Conservation (phyloP, 2,329 filamentous ascomycete species). For the Fusarium ambrosium region DNA sequence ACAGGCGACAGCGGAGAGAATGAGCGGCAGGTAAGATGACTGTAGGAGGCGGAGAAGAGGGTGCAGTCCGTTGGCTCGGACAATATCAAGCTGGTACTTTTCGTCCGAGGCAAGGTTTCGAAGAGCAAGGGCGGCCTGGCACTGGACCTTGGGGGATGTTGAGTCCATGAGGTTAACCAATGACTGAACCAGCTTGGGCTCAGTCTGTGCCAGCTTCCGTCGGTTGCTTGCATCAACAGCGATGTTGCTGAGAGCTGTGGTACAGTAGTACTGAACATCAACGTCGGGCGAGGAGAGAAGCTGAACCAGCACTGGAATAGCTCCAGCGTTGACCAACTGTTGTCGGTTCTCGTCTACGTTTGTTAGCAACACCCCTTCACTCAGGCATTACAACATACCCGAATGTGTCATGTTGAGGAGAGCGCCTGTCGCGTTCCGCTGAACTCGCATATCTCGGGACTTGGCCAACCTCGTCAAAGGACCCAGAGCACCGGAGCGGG, state of each 20-base stretch:
- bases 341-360: constrained; percentile 91
- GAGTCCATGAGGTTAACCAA: constrained; percentile 98
- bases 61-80: constrained; percentile 85
- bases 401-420: constrained; percentile 99
- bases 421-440: constrained; percentile 96
- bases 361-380: constrained; percentile 35
- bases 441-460: constrained; percentile 98
- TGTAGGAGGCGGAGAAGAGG: constrained; percentile 91
- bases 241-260: constrained; percentile 97
- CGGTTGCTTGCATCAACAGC: constrained; percentile 93
- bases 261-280: constrained; percentile 99
- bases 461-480: constrained; percentile 93
- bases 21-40: constrained; percentile 94
- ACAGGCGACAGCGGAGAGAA: constrained; percentile 95
- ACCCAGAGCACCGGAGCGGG: constrained; percentile 90
- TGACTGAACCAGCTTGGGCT: constrained; percentile 91
- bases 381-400: constrained; percentile 68
- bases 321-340: constrained; percentile 95
- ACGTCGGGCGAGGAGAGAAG: constrained; percentile 93
- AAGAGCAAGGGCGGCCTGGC: constrained; percentile 93
- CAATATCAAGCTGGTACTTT: constrained; percentile 98
- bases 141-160: constrained; percentile 96
- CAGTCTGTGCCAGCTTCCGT: constrained; percentile 89
- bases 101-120: constrained; percentile 97
- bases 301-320: constrained; percentile 97